A percentile compares a stretch with the other conserved stretches of the same genome.
Conservation (phyloP, 2,329 filamentous ascomycete genomes). For the Aspergillus sp. region DNA sequence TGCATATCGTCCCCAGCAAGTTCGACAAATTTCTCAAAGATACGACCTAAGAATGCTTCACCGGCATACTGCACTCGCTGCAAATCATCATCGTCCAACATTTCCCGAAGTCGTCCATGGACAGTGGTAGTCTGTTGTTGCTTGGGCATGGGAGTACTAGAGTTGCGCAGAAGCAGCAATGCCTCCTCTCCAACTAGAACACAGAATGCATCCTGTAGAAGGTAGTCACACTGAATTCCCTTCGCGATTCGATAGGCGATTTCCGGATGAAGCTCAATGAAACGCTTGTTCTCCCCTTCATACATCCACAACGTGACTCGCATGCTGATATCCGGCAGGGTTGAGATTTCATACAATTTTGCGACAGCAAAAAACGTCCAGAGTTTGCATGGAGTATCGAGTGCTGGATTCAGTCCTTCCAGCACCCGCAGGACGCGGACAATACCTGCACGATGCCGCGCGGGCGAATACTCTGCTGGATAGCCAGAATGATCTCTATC, state of each 20-base stretch:
- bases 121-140: slow-evolving; percentile 34
- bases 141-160: slow-evolving; percentile 3
- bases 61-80: slow-evolving; percentile 62
- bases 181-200: slow-evolving; percentile 65
- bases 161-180: slow-evolving; percentile 40
- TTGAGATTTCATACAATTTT: slow-evolving; percentile 54
- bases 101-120: slow-evolving; percentile 49
- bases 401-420: slow-evolving; percentile 52
- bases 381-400: slow-evolving; percentile 66
- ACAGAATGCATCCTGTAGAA: slow-evolving; percentile 52
- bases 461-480: slow-evolving; percentile 60
- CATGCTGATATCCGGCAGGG: slow-evolving; percentile 39
- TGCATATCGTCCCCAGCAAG: slow-evolving; percentile 36
- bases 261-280: slow-evolving; percentile 66
- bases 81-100: slow-evolving; percentile 54
- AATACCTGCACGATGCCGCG: slow-evolving; percentile 64
- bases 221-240: slow-evolving; percentile 32
- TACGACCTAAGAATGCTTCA: slow-evolving; percentile 51
- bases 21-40: slow-evolving; percentile 36
- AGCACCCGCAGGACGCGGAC: slow-evolving; percentile 61
- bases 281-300: slow-evolving; percentile 53
- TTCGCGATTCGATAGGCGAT: slow-evolving; percentile 58
- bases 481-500: slow-evolving; percentile 8
- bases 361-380: slow-evolving; percentile 67
- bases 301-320: slow-evolving; percentile 61